Conservation (phyloP, 75 land plant species). For the Adiantum capillusveneris region DNA sequence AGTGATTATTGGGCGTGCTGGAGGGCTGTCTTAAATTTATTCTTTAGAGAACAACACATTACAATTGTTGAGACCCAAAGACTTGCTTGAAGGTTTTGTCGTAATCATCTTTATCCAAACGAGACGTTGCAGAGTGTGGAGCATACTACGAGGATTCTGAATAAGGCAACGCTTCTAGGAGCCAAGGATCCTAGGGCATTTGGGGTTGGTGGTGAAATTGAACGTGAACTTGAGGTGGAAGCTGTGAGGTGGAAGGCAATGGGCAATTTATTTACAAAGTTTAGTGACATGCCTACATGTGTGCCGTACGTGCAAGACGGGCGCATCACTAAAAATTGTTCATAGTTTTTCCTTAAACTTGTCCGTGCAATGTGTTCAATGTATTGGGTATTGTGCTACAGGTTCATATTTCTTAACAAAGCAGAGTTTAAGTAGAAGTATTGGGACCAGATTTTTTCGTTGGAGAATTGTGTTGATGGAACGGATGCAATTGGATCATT, state of each 20-base stretch:
- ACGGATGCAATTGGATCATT: constrained; percentile 62
- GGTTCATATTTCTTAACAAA: constrained; percentile 57
- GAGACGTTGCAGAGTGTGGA: constrained; percentile 24
- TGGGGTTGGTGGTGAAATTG: constrained; percentile 40
- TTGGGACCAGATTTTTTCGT: constrained; percentile 50
- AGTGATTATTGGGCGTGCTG: background rate
- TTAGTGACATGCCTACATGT: no score
- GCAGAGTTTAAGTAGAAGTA: constrained; percentile 46
- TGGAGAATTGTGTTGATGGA: constrained; percentile 36
- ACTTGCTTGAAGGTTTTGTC: constrained; percentile 18
- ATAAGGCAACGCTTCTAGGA: background rate
- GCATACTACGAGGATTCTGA: constrained; percentile 32
- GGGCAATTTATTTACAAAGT: constrained; percentile 67
- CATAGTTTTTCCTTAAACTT: no score
- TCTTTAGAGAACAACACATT: no score
- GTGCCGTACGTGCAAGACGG: no score
- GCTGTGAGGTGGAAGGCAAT: constrained; percentile 49
- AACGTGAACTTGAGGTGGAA: constrained; percentile 41
- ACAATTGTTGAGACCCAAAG: constrained; percentile 39
- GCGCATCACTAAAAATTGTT: no score
- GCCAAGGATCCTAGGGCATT: constrained; percentile 8
- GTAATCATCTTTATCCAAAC: constrained; percentile 14
- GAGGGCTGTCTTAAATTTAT: no score
- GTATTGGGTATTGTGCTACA: no score
- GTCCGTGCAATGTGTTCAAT: no score